A percentile compares a stretch with the other conserved stretches of the same genome.
These are phyloP conservation scores for Daldinia decipiens DNA, from an alignment of 495 filamentous ascomycete genomes.

Conservation along the genomic window DNA sequence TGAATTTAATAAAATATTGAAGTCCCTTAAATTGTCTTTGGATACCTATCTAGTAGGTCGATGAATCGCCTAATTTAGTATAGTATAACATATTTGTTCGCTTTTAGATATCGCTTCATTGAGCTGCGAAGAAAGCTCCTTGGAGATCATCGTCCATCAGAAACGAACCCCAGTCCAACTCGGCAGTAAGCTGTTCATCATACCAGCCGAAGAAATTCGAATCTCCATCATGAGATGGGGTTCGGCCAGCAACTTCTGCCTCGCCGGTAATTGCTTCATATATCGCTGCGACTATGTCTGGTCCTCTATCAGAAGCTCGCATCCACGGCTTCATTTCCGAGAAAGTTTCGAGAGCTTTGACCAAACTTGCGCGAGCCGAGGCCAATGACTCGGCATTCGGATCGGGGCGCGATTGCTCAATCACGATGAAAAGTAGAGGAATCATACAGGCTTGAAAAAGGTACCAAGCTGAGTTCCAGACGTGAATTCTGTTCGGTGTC, in stretches of 20 bases:
- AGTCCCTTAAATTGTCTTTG: background rate
- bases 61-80: background rate
- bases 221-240: constrained; percentile 40
- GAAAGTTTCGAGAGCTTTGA: constrained; percentile 43
- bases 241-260: constrained; percentile 32
- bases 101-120: background rate
- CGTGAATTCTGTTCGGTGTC: constrained; percentile 42
- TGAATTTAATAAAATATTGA: background rate
- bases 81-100: background rate
- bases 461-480: constrained; percentile 46
- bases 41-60: background rate
- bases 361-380: constrained; percentile 35
- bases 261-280: constrained; percentile 42
- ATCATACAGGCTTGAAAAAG: constrained; percentile 48
- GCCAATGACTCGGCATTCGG: constrained; percentile 26
- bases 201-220: constrained; percentile 46
- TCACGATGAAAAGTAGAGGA: constrained; percentile 37
- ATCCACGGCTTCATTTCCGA: constrained; percentile 47
- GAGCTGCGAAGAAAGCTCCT: constrained; percentile 25
- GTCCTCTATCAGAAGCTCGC: constrained; percentile 37
- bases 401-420: constrained; percentile 29
- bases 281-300: constrained; percentile 40
- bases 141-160: constrained; percentile 38
- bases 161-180: constrained; percentile 43
- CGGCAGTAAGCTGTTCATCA: constrained; percentile 42